Evolutionary conservation across 225 moss, liverwort and hornwort species (phyloP).

Genomic region (Pseudoscleropodium purum): DNA sequence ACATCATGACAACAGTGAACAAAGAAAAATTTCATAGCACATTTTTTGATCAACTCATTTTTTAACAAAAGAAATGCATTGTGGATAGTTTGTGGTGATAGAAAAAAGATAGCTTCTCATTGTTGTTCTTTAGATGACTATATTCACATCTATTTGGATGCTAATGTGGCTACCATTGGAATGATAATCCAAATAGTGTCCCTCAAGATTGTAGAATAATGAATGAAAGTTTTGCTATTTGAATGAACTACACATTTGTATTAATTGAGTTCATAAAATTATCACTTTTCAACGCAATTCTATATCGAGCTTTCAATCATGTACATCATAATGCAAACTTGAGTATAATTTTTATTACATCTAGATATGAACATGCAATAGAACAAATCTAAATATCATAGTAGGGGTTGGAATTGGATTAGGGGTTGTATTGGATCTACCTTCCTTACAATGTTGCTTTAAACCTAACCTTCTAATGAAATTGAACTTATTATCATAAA

Average conservation of each 20-base stretch:
- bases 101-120: background rate
- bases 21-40: too few species aligned
- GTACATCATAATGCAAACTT: background rate
- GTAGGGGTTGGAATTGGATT: background rate
- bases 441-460: background rate
- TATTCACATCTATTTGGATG: background rate
- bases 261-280: background rate
- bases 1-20: too few species aligned
- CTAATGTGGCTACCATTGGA: background rate
- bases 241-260: background rate
- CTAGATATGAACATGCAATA: background rate
- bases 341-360: background rate
- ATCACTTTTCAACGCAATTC: background rate
- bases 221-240: background rate
- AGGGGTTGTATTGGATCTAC: fast-evolving
- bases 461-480: background rate
- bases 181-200: background rate
- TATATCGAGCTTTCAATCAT: background rate
- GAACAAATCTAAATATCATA: background rate
- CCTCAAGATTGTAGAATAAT: background rate
- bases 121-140: background rate
- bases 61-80: background rate
- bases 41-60: background rate
- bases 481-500: background rate
- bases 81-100: too few species aligned